A percentile compares a stretch with the other conserved stretches of the same genome.
These are phyloP conservation scores for Lasiodiplodia sp. DNA, from an alignment of 2,329 filamentous ascomycete species.

Conservation along the genomic window DNA sequence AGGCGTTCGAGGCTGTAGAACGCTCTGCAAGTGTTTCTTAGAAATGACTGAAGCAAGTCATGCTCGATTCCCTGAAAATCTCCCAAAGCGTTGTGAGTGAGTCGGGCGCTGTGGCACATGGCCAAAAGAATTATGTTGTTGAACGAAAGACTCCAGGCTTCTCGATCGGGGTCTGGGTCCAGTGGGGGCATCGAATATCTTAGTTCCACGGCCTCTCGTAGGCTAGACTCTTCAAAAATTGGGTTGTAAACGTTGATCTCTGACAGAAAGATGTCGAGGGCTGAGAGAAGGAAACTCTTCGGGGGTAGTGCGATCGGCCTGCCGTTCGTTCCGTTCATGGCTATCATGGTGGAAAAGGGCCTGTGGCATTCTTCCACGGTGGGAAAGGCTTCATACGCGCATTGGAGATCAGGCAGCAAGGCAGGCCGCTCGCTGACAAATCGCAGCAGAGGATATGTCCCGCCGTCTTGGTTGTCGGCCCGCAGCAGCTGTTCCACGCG, in stretches of 20 bases:
- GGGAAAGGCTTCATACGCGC: background rate
- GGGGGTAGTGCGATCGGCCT: background rate
- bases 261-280: background rate
- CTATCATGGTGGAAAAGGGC: background rate
- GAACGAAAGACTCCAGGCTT: slow-evolving; percentile 9
- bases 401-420: background rate
- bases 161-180: background rate
- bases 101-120: slow-evolving; percentile 2
- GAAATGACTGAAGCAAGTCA: background rate
- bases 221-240: slow-evolving; percentile 3
- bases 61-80: slow-evolving; percentile 15
- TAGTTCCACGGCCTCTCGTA: slow-evolving; percentile 3
- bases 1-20: slow-evolving; percentile 5
- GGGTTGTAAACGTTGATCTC: slow-evolving; percentile 9
- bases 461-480: background rate
- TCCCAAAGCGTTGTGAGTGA: background rate
- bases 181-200: background rate
- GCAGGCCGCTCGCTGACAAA: background rate
- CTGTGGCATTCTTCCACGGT: slow-evolving; percentile 1
- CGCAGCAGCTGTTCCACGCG: background rate
- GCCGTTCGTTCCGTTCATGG: background rate
- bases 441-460: background rate
- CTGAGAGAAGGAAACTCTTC: slow-evolving; percentile 2
- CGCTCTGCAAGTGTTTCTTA: background rate
- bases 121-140: slow-evolving; percentile 11